Conservation (phyloP, 2,329 filamentous ascomycete species). For the Colletotrichum shisoi region DNA sequence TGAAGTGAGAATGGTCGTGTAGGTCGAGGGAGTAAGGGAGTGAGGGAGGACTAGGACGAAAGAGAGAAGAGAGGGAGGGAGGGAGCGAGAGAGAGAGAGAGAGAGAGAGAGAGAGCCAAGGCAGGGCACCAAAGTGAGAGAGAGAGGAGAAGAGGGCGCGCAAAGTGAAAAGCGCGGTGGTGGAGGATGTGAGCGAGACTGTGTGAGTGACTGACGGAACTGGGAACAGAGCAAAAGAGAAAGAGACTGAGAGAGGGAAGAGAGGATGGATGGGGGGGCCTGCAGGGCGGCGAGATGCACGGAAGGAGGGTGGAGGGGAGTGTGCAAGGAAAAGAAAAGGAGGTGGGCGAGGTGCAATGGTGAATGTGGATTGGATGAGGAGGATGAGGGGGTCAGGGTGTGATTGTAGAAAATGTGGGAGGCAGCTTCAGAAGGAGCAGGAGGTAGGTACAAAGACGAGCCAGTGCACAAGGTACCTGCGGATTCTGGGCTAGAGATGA, state of each 20-base stretch:
- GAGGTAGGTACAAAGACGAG: not conserved
- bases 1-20: no score
- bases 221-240: constrained; percentile 13
- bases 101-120: not conserved
- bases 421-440: constrained; percentile 27
- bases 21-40: no score
- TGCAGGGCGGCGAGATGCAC: constrained; percentile 38
- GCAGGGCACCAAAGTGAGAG: constrained; percentile 12
- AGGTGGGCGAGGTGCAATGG: constrained; percentile 6
- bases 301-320: constrained; percentile 12
- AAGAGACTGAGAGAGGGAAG: constrained; percentile 34
- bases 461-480: constrained; percentile 17
- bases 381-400: constrained; percentile 4
- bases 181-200: constrained; percentile 14
- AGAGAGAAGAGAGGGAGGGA: constrained; percentile 8
- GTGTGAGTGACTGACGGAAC: constrained; percentile 28
- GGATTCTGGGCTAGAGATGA: not conserved
- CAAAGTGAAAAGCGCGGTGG: constrained; percentile 20
- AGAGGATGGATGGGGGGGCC: constrained; percentile 37
- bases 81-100: constrained; percentile 7
- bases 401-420: constrained; percentile 19
- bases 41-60: not conserved
- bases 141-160: constrained; percentile 10
- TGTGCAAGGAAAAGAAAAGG: constrained; percentile 18
- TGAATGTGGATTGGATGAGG: constrained; percentile 23